Base-by-base conservation (phyloP, 805 yeast genomes). In the Barnettozyma populi region DNA sequence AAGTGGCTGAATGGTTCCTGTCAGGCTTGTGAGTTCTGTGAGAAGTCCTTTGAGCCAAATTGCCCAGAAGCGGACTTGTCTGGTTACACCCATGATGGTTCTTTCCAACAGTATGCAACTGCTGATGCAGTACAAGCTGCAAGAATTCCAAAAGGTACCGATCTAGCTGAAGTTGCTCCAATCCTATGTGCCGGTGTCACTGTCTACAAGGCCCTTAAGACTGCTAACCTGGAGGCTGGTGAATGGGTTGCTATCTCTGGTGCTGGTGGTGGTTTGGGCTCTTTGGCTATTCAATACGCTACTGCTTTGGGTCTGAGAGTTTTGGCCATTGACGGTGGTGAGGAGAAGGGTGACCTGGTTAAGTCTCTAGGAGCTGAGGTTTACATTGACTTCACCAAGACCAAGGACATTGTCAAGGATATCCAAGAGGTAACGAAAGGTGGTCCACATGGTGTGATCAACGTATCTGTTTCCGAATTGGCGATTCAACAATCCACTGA, bases 191-290 rank as follows among this genome's bases (percentile, higher is more conserved):
- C 61, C 24, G 61, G 61, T 55, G 57, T 57, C 40, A 57, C 86
- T 44, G 85, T 78, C 40, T 80, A 79, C 78, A 80, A 80, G 70
- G 85, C 84, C 11, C 69, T 80, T 61, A 80, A 80, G 70, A 74
- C 80, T 44, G 83, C 86, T 46, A 65, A 71, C 45, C 62, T 76
- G 50, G 52, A 54, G 43, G 73, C 90, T 20, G 90, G 92, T 62
- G 80, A 84, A 66, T 84, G 84, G 83, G 85, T 82, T 55, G 79
- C 80, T 51, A 72, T 84, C 51, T 79, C 88, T 48, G 90, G 92
- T 71, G 90, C 89, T 52, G 86, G 80, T 66, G 90, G 90, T 66
- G 90, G 92, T 62, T 75, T 84, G 66, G 92, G 90, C 62, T 72
- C 87, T 36, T 68, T 84, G 55, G 89, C 88, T 47, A 72, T 84